Evolutionary conservation across 2,329 filamentous ascomycete genomes (phyloP), one percentile per base, ranked within the genome.

Genomic region (Sphaerostilbella broomeana): DNA sequence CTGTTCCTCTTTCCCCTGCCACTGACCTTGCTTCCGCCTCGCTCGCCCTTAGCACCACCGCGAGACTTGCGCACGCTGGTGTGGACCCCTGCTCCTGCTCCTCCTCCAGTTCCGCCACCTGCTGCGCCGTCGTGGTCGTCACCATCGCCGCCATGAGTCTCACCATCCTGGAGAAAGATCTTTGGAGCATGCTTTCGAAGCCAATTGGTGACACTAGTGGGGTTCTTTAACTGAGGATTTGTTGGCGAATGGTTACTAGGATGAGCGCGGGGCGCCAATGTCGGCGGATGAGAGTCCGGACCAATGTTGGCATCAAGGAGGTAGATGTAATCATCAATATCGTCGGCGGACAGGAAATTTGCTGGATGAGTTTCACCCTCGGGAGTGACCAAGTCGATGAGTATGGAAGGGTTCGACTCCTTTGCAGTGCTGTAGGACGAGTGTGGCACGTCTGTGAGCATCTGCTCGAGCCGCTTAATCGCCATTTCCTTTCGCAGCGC

Each of bases 201-300:
- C 92, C 92, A 98, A 61, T 94, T 95, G 66, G 94, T 94, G 3
- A 95, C 89, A 43, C 86, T 94, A 28, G 87, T 85, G 0, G 89
- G 88, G 58, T 97, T 97, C 51, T 70, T 67, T 28, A 69, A 59
- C 30, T 64, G 49, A 53, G 63, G 51, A 62, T 67, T 53, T 32
- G 61, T 54, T 50, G 58, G 62, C 39, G 56, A 61, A 42, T 59
- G 57, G 17, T 55, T 53, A 38, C 57, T 57, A 13, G 60, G 56
- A 21, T 64, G 51, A 47, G 64, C 64, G 28, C 67, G 64, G 5
- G 75, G 73, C 9, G 77, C 75, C 26, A 78, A 64, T 5, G 69
- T 68, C 16, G 69, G 61, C 44, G 74, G 52, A 33, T 62, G 59
- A n/a, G 60, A 51, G 15, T 73, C 57, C 44, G 64, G 55, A 10